These are phyloP conservation scores for Yamadazyma dushanensis DNA, from an alignment of 1,139 yeast species.

Conservation along the genomic window DNA sequence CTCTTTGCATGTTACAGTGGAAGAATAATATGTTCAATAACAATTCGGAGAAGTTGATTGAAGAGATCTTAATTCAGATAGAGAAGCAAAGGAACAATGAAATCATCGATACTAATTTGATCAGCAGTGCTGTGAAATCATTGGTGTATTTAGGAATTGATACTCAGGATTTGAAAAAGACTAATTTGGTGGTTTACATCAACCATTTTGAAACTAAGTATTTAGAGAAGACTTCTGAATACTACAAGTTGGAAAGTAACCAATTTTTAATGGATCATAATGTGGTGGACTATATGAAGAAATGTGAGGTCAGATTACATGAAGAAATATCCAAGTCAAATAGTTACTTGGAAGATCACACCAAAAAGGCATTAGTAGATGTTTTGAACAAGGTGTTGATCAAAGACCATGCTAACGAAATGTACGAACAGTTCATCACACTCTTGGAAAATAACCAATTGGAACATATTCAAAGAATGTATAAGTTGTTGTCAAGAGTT, in stretches of 20 bases:
- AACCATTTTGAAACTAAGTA: slow-evolving; percentile 77
- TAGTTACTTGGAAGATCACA: slow-evolving; percentile 81
- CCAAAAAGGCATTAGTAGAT: slow-evolving; percentile 74
- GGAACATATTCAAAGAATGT: slow-evolving; percentile 78
- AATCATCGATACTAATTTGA: slow-evolving; percentile 63
- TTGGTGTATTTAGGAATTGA: slow-evolving; percentile 78
- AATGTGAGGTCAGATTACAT: slow-evolving; percentile 76
- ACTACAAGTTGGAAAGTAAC: slow-evolving; percentile 70
- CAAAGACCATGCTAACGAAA: slow-evolving; percentile 71
- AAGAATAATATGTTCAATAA: slow-evolving; percentile 75
- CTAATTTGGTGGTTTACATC: slow-evolving; percentile 79
- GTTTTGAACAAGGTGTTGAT: slow-evolving; percentile 76
- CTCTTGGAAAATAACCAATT: slow-evolving; percentile 76
- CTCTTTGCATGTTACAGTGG: slow-evolving; percentile 88
- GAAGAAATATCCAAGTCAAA: slow-evolving; percentile 82
- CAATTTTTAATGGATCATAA: slow-evolving; percentile 69
- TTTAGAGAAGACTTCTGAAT: slow-evolving; percentile 69
- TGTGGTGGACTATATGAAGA: slow-evolving; percentile 87
- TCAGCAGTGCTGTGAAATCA: slow-evolving; percentile 79
- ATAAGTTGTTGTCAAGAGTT: slow-evolving; percentile 70
- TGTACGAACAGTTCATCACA: slow-evolving; percentile 74
- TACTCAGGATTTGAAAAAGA: slow-evolving; percentile 78
- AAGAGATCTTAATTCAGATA: slow-evolving; percentile 74
- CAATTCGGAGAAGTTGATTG: slow-evolving; percentile 58
- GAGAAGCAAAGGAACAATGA: slow-evolving; percentile 80